Evolutionary conservation across 78 protist species (phyloP), one percentile per base, ranked within the genome.

Genomic region (Cyanophora paradoxa): DNA sequence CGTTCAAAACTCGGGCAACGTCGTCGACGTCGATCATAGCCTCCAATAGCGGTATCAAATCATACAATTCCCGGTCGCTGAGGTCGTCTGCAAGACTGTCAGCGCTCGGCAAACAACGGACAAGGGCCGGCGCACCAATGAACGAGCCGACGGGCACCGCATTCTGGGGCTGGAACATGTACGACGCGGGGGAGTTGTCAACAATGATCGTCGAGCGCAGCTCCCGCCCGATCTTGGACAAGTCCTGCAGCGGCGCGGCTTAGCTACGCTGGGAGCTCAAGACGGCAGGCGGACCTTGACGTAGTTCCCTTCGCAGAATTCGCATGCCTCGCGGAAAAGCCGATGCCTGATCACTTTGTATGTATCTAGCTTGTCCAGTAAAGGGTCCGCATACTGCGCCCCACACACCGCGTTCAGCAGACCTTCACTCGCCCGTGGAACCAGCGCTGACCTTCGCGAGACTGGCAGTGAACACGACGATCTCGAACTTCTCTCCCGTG

Each of bases 341-440:
- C 96, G 84, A 37, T 26, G 42, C 30, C 69, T 65, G 17, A 85
- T 77, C 5, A 83, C 64, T 2, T 34, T 28, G 37, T 48, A 11
- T 41, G 48, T 54, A 73, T 94, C 97, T 24, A 94, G 85, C 11
- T 69, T 71, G 57, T 91, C 93, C 33, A 90, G 48, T 30, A 94
- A 89, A 28, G 95, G 95, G 74, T 89, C 85, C 24, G 98, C 98
- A 65, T 94, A 94, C 83, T 14, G 79, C 8, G n/a, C 65, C 82
- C n/a, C n/a, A n/a, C n/a, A n/a, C 3, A 77, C 30, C n/a, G 46
- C 7, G 30, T 62, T 57, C 26, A 77, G 33, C 36, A 77, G 56
- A 14, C 74, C 74, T 40, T 65, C 40, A 8, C 74, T 73, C 5
- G 63, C 63, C 52, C 8, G 13, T 2, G 64, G 11, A 59, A 6